A percentile compares a stretch with the other conserved stretches of the same genome.
Evolutionary conservation across 108 stramenopile genomes (phyloP).

Genomic region (Nitzschia sp.): DNA sequence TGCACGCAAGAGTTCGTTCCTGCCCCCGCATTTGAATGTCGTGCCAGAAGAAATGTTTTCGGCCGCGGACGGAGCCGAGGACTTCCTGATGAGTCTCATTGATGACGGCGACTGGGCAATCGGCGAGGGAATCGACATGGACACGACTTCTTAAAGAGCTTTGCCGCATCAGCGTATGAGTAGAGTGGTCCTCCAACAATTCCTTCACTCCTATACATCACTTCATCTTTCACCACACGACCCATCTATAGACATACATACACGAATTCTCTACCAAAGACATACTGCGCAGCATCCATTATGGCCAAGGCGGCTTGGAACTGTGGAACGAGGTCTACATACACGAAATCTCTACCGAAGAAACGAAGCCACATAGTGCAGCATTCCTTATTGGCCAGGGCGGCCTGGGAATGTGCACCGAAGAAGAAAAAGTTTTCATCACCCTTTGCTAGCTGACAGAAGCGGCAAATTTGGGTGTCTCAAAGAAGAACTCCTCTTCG

Average conservation of each 20-base stretch:
- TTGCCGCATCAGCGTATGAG: neutral
- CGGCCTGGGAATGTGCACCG: neutral
- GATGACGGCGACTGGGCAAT: conserved; percentile 67
- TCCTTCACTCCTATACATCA: neutral
- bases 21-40: conserved; percentile 42
- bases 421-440: neutral
- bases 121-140: conserved; percentile 65
- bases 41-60: conserved; percentile 59
- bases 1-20: conserved; percentile 34
- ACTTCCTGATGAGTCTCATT: conserved; percentile 51
- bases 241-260: conserved; percentile 2
- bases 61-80: conserved; percentile 38
- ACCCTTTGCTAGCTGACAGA: neutral
- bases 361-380: too few species aligned
- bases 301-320: too few species aligned
- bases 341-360: too few species aligned
- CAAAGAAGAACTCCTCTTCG: neutral
- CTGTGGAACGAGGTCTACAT: too few species aligned
- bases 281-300: too few species aligned
- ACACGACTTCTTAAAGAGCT: conserved; percentile 23
- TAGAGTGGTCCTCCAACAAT: neutral
- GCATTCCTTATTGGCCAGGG: too few species aligned
- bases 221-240: neutral
- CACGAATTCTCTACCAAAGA: too few species aligned
- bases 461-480: neutral